phyloP scores from a whole-genome alignment of 148 eudicot species.

The Persicaria tinctoria region DNA sequence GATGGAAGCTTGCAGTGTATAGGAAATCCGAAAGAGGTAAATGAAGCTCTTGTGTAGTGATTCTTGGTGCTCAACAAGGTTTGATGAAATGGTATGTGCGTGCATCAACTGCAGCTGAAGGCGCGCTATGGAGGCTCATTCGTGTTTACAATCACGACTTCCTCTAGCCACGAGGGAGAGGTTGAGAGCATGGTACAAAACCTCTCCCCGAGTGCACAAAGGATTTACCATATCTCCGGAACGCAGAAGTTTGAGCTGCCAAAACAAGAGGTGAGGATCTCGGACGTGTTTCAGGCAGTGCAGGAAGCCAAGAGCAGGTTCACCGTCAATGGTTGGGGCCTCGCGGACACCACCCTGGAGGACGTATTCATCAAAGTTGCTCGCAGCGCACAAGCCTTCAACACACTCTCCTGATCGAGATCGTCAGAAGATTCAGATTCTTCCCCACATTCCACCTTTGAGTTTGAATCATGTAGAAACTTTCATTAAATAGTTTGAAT shows the following conservation, averaged over 20 bases:
- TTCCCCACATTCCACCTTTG: neutral
- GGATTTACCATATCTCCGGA: conserved; percentile 68
- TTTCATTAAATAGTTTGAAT: too few relatives aligned
- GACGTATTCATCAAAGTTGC: conserved; percentile 86
- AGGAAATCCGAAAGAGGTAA: conserved; percentile 33
- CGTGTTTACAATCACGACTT: conserved; percentile 71
- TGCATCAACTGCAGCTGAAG: conserved; percentile 42
- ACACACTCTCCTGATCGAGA: conserved; percentile 24
- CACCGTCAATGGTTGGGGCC: conserved; percentile 66
- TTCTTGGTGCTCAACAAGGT: neutral
- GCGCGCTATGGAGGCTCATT: conserved; percentile 67
- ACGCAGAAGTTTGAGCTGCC: conserved; percentile 77
- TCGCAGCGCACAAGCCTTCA: conserved; percentile 12
- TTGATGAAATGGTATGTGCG: neutral
- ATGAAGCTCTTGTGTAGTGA: too few relatives aligned
- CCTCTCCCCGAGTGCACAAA: conserved; percentile 44
- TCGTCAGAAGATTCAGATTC: neutral
- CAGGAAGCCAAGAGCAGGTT: conserved; percentile 59
- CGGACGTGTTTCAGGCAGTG: conserved; percentile 60
- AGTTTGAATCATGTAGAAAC: too few relatives aligned
- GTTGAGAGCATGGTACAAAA: conserved; percentile 45
- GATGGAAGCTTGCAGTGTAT: conserved; percentile 14
- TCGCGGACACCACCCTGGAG: conserved; percentile 71
- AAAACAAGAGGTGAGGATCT: conserved; percentile 47
- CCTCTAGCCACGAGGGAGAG: conserved; percentile 41